Conservation (phyloP, 306 rosid species). For the Albizia julibrissin region DNA sequence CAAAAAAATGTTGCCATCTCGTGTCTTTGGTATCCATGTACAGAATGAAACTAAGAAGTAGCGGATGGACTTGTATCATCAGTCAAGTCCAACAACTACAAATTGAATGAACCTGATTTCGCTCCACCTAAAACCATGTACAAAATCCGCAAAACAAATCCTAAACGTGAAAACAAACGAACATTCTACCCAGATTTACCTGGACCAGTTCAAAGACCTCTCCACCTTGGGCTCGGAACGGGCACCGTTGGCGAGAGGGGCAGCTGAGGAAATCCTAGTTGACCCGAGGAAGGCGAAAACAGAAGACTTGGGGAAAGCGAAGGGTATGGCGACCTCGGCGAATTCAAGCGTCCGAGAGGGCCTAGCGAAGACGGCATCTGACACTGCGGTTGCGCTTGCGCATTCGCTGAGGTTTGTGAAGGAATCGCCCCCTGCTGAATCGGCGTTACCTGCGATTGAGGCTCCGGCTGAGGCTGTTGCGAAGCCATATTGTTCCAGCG, state of each 20-base stretch:
- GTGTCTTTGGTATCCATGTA: slow-evolving; percentile 44
- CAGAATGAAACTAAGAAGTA: slow-evolving; percentile 43
- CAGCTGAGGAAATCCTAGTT: slow-evolving; percentile 60
- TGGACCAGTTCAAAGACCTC: slow-evolving; percentile 43
- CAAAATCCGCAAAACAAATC: slow-evolving; percentile 29
- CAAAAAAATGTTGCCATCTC: slow-evolving; percentile 30
- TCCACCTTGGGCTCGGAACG: slow-evolving; percentile 67
- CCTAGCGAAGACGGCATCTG: slow-evolving; percentile 48
- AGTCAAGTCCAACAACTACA: slow-evolving; percentile 27
- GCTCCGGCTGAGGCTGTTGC: slow-evolving; percentile 34
- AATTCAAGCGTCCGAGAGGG: slow-evolving; percentile 70
- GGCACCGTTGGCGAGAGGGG: slow-evolving; percentile 75
- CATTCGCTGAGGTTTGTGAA: slow-evolving; percentile 21
- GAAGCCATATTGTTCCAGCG: slow-evolving; percentile 54
- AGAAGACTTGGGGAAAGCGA: slow-evolving; percentile 50
- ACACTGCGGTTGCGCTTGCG: slow-evolving; percentile 39
- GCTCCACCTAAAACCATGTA: slow-evolving; percentile 42
- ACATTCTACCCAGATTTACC: slow-evolving; percentile 43
- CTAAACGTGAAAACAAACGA: slow-evolving; percentile 33
- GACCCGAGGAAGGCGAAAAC: slow-evolving; percentile 52
- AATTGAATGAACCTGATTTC: slow-evolving; percentile 42
- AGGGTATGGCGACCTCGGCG: slow-evolving; percentile 60
- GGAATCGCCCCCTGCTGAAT: slow-evolving; percentile 33
- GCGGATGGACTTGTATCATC: slow-evolving; percentile 31
- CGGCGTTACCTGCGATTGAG: slow-evolving; percentile 24